These are phyloP conservation scores for Hansenula lynferdii DNA, from an alignment of 1,139 yeast species.

Conservation along the genomic window DNA sequence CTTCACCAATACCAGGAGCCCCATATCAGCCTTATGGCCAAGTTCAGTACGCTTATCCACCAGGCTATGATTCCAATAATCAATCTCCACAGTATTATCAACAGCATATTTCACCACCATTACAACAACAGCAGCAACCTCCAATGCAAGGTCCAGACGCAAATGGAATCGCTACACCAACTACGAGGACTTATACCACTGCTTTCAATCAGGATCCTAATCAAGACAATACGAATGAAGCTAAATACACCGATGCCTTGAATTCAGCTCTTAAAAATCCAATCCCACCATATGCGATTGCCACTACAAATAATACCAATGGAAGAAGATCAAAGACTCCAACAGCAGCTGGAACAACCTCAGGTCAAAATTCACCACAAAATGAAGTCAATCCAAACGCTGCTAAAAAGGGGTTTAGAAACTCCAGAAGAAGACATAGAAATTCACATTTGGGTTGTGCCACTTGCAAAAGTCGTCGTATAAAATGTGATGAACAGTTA, in stretches of 20 bases:
- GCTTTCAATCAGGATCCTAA: not conserved
- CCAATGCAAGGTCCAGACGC: not conserved
- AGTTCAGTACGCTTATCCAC: slow-evolving; percentile 1
- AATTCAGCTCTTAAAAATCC: slow-evolving; percentile 29
- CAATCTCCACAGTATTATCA: not conserved
- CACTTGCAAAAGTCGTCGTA: slow-evolving; percentile 60
- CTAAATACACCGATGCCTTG: slow-evolving; percentile 1
- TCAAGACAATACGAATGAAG: not conserved
- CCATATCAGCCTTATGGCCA: not conserved
- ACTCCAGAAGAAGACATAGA: slow-evolving; percentile 54
- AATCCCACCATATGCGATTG: slow-evolving; percentile 29
- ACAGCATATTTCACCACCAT: not conserved
- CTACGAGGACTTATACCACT: not conserved
- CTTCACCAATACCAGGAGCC: not conserved
- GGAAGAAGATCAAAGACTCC: slow-evolving; percentile 7
- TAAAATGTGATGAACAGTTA: slow-evolving; percentile 62
- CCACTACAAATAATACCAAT: slow-evolving; percentile 19
- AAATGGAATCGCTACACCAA: not conserved
- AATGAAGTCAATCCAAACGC: slow-evolving; percentile 5
- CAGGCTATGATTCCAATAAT: not conserved
- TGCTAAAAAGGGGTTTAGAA: slow-evolving; percentile 31
- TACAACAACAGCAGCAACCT: not conserved
- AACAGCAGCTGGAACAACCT: not conserved
- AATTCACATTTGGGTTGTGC: slow-evolving; percentile 59
- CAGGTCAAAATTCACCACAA: slow-evolving; percentile 3